Base-by-base conservation (phyloP, 2,329 filamentous ascomycete species). In the Arthroderma uncinatum region DNA sequence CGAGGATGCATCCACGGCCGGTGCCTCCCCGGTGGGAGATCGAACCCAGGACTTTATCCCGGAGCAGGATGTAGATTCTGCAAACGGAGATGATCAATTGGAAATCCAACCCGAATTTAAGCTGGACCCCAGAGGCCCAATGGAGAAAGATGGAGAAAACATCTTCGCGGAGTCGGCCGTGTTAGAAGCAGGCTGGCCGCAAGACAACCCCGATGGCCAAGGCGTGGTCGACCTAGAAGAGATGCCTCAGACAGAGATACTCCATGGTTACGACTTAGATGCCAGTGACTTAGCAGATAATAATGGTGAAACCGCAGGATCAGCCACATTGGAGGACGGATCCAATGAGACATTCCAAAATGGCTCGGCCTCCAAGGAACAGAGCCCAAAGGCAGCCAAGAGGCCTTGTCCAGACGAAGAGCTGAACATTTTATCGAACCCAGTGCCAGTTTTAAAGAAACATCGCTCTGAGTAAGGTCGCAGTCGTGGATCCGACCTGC, bases 251-350 rank as follows among this genome's bases (percentile, higher is more conserved):
- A 53, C 63, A 40, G 62, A 66, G 7, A 34, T 62, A 21, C 33
- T 56, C 7, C 48, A 61, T 44, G 44, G 39, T 25, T 14, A 48
- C n/a, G 25, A 54, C 10, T 23, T 66, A 7, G 63, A 64, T 16
- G 54, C 25, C n/a, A 62, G 67, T 33, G 65, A 68, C 25, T 57
- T 67, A 9, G 52, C 63, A 5, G 62, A 64, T 42, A 65, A 64
- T 25, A 63, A 68, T 9, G 65, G 64, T 33, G 72, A 78, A 50
- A 72, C 74, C 57, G 65, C 73, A 54, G 70, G 74, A 55, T 68
- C 68, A 40, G 66, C 67, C 4, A 6, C 8, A 5, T 25, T 16
- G 14, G 47, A 50, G 19, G 19, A 21, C 12, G 40, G 23, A 47
- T 25, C 40, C 40, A 47, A 47, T 16, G 47, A 14, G 6, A 33